Percentiles rank a stretch among this genome's conserved stretches.
Evolutionary conservation across 345 rosid species (phyloP).

Genomic region (Citrus maxima): DNA sequence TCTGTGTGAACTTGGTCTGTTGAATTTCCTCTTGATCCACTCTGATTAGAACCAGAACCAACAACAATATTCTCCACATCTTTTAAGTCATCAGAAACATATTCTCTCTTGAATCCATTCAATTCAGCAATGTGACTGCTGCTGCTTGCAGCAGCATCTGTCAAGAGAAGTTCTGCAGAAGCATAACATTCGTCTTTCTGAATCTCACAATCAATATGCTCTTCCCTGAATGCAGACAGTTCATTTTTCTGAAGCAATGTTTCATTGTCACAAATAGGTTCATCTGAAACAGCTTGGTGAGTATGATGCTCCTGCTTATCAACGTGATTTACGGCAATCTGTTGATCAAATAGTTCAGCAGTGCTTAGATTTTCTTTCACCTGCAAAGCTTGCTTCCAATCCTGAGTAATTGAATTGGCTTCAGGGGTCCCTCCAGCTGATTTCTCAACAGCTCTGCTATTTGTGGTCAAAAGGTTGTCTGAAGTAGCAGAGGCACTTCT

Average conservation of each 20-base stretch:
- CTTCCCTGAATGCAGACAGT: slow-evolving; percentile 9
- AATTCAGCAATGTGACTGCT: background rate
- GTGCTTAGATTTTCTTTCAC: background rate
- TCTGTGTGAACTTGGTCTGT: background rate
- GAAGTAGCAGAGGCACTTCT: background rate
- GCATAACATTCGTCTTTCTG: background rate
- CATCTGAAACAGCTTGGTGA: slow-evolving; percentile 4
- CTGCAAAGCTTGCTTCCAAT: background rate
- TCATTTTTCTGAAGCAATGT: slow-evolving; percentile 3
- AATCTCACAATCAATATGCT: background rate
- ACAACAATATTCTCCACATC: background rate
- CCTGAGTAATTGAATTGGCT: background rate
- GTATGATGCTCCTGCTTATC: background rate
- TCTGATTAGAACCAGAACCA: background rate
- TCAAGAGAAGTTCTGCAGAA: background rate
- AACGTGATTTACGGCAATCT: background rate
- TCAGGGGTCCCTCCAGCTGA: background rate
- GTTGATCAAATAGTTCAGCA: background rate
- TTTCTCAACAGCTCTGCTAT: background rate
- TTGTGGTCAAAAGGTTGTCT: background rate
- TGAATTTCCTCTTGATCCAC: background rate
- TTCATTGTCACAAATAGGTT: slow-evolving; percentile 1
- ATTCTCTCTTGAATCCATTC: background rate
- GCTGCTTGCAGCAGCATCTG: background rate
- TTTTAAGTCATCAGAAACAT: background rate